Conservation (phyloP, 2,329 filamentous ascomycete species). For the Periconia sp. region DNA sequence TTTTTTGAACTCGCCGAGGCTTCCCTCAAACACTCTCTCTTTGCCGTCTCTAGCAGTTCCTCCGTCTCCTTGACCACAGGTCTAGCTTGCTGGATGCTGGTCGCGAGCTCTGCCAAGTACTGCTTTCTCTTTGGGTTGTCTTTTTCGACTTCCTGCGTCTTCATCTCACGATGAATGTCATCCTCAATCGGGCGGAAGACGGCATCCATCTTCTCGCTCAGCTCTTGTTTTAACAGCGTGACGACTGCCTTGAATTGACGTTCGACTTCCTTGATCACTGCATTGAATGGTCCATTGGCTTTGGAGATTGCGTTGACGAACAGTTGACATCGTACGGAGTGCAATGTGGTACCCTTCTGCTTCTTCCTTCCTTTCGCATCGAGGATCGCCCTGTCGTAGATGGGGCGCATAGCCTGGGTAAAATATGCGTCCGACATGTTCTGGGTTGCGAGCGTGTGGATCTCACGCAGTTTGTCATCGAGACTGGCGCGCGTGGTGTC, state of each 20-base stretch:
- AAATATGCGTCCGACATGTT: background rate
- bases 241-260: background rate
- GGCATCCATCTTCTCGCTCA: background rate
- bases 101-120: background rate
- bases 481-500: background rate
- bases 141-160: background rate
- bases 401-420: background rate
- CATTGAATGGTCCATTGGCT: background rate
- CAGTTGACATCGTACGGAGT: background rate
- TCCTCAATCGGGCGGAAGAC: background rate
- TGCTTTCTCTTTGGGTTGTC: background rate
- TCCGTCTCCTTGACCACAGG: too few species aligned
- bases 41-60: too few species aligned
- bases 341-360: background rate
- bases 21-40: too few species aligned
- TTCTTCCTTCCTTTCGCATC: background rate
- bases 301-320: background rate
- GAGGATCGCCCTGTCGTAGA: background rate
- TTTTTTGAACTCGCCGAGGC: too few species aligned
- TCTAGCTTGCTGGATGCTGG: background rate
- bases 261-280: background rate
- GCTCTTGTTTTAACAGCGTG: background rate
- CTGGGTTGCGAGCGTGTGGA: background rate
- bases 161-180: background rate
- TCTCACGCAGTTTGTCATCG: background rate